Percentiles rank a stretch among this genome's conserved stretches.
Conservation (phyloP, 192 early-diverging fungal species). For the Lobosporangium transversale region DNA sequence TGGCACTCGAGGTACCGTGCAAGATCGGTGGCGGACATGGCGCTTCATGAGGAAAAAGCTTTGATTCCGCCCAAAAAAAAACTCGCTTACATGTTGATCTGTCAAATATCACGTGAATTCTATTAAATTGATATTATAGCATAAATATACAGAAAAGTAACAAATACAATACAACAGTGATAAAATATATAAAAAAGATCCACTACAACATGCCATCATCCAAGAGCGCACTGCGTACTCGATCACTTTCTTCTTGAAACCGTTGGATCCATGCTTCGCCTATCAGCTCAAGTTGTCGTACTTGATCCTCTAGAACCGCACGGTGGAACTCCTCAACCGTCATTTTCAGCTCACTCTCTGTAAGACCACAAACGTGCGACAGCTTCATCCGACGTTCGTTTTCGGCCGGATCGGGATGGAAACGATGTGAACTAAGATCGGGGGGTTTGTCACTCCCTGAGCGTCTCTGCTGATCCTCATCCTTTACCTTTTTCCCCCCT, state of each 20-base stretch:
- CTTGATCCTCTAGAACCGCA: slow-evolving; percentile 11
- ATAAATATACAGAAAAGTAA: too few species aligned
- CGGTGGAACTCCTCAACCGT: slow-evolving; percentile 45
- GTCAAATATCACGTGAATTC: too few species aligned
- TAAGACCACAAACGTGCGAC: slow-evolving; percentile 2
- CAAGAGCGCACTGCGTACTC: slow-evolving; percentile 20
- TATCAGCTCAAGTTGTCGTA: slow-evolving; percentile 23
- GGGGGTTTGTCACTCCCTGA: too few species aligned
- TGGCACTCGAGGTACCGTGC: slow-evolving; percentile 39
- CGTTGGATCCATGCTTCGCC: slow-evolving; percentile 32
- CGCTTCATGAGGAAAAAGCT: slow-evolving; percentile 19
- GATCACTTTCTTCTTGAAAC: slow-evolving; percentile 38
- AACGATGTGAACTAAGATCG: too few species aligned
- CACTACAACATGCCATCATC: slow-evolving; percentile 4
- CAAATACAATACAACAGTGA: neutral
- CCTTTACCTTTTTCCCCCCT: too few species aligned
- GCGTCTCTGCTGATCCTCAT: neutral
- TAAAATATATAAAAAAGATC: neutral
- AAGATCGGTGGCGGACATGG: slow-evolving; percentile 30
- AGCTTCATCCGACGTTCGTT: slow-evolving; percentile 9
- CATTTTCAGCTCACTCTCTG: slow-evolving; percentile 6
- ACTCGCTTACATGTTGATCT: too few species aligned
- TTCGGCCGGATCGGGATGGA: slow-evolving; percentile 6
- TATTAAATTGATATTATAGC: too few species aligned
- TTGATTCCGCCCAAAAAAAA: too few species aligned